Percentiles rank a stretch among this genome's conserved stretches.
phyloP scores from a whole-genome alignment of 2,329 filamentous ascomycete species.

The Colletotrichum tofieldiae region DNA sequence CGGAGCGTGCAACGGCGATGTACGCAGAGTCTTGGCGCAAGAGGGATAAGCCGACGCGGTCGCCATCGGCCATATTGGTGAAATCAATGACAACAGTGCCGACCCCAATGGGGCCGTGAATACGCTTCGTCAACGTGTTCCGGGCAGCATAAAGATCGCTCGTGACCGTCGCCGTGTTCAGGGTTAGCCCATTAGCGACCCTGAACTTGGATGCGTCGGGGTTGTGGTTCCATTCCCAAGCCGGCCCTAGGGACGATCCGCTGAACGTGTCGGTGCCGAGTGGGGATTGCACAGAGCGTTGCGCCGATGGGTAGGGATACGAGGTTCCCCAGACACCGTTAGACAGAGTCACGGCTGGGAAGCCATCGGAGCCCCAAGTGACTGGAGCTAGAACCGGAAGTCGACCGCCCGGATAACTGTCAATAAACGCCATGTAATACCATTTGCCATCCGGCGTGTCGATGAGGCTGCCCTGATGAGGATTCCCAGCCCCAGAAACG shows the following conservation, averaged over 20 bases:
- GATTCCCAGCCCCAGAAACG: slow-evolving; percentile 59
- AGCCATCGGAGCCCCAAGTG: slow-evolving; percentile 64
- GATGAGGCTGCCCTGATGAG: slow-evolving; percentile 70
- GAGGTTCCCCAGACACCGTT: slow-evolving; percentile 61
- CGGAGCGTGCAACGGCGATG: slow-evolving; percentile 62
- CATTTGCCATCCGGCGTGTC: slow-evolving; percentile 66
- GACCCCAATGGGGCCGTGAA: slow-evolving; percentile 60
- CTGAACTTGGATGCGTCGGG: slow-evolving; percentile 64
- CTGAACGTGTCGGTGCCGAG: slow-evolving; percentile 40
- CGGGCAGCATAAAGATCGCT: slow-evolving; percentile 61
- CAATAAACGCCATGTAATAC: slow-evolving; percentile 71
- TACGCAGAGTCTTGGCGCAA: slow-evolving; percentile 67
- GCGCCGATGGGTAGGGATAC: slow-evolving; percentile 55
- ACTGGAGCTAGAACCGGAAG: slow-evolving; percentile 69
- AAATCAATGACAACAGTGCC: slow-evolving; percentile 66
- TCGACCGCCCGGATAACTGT: slow-evolving; percentile 68
- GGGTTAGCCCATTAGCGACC: slow-evolving; percentile 52
- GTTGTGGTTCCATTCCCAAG: slow-evolving; percentile 75
- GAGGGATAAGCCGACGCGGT: slow-evolving; percentile 64
- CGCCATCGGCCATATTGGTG: slow-evolving; percentile 62
- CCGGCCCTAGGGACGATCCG: slow-evolving; percentile 55
- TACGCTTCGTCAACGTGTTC: slow-evolving; percentile 61
- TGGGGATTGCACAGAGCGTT: not conserved
- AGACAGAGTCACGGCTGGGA: slow-evolving; percentile 59
- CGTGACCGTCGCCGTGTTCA: slow-evolving; percentile 65